These are phyloP conservation scores for Mycena filopes DNA, from an alignment of 768 basidiomycete species.

Conservation along the genomic window DNA sequence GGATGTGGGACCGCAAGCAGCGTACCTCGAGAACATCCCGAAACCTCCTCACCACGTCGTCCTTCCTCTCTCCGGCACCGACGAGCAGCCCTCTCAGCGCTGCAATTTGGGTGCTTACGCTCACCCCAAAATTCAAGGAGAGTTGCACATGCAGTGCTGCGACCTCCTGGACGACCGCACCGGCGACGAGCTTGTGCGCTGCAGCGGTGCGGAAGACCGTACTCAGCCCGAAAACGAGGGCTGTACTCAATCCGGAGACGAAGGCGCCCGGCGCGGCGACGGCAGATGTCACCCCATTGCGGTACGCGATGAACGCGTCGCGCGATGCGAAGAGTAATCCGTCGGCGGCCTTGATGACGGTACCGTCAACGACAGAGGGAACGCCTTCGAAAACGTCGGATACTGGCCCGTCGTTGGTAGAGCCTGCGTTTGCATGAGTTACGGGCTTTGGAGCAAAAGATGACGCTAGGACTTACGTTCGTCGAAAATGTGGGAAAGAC, in stretches of 20 bases:
- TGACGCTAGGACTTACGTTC: conserved; percentile 67
- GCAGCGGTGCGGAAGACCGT: conserved; percentile 71
- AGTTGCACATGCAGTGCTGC: conserved; percentile 73
- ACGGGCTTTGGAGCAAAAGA: conserved; percentile 59
- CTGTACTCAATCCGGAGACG: conserved; percentile 70
- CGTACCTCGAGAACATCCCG: conserved; percentile 2
- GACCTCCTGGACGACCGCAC: conserved; percentile 70
- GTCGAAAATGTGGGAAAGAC: conserved; percentile 53
- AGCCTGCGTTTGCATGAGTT: conserved; percentile 69
- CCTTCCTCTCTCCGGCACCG: conserved; percentile 39
- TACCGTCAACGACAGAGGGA: conserved; percentile 49
- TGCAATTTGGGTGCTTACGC: conserved; percentile 74
- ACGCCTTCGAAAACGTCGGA: conserved; percentile 58
- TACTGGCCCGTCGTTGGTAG: conserved; percentile 74
- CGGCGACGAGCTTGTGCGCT: conserved; percentile 65
- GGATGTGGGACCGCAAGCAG: conserved; percentile 43
- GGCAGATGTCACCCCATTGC: conserved; percentile 76
- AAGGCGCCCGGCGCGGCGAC: conserved; percentile 75
- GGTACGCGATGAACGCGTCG: conserved; percentile 59
- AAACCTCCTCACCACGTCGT: conserved; percentile 47
- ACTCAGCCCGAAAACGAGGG: conserved; percentile 73
- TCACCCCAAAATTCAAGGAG: conserved; percentile 48
- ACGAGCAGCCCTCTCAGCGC: conserved; percentile 62
- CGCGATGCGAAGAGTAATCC: conserved; percentile 60
- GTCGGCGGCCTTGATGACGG: conserved; percentile 70